Evolutionary conservation across 2,329 filamentous ascomycete genomes (phyloP).

Genomic region (Fusarium subtropicale): DNA sequence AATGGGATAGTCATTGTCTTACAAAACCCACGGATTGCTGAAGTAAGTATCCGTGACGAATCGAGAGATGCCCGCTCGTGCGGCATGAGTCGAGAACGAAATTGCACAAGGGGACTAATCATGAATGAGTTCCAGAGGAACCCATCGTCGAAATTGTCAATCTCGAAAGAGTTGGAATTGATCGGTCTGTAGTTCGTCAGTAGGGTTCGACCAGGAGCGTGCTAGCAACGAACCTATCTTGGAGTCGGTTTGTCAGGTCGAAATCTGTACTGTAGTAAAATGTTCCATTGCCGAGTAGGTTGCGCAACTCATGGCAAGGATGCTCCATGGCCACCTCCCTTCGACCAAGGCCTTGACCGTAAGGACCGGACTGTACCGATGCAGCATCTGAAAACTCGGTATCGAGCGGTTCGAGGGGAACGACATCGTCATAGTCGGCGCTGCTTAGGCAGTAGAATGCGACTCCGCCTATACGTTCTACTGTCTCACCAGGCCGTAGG

Average conservation of each 20-base stretch:
- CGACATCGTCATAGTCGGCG: constrained; percentile 84
- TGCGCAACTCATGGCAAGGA: constrained; percentile 90
- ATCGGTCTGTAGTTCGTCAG: constrained; percentile 65
- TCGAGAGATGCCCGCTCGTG: constrained; percentile 85
- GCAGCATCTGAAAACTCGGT: constrained; percentile 60
- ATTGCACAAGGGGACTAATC: constrained; percentile 92
- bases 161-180: constrained; percentile 83
- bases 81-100: constrained; percentile 82
- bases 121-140: constrained; percentile 99
- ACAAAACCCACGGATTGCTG: constrained; percentile 93
- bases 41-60: constrained; percentile 86
- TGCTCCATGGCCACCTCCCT: constrained; percentile 82
- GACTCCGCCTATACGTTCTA: constrained; percentile 86
- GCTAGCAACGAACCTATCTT: constrained; percentile 73
- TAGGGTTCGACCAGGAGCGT: not conserved
- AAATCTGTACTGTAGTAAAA: constrained; percentile 99
- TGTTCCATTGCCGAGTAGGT: constrained; percentile 89
- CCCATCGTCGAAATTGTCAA: constrained; percentile 90
- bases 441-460: constrained; percentile 95
- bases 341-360: constrained; percentile 64
- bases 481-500: constrained; percentile 86
- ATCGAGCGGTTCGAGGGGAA: constrained; percentile 65
- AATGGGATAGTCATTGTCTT: constrained; percentile 87
- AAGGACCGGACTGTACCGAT: constrained; percentile 55
- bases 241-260: constrained; percentile 91